Percentiles rank a stretch among this genome's conserved stretches.
Conservation (phyloP, 176 grass and related monocot species). For the Eragrostis nindensis region DNA sequence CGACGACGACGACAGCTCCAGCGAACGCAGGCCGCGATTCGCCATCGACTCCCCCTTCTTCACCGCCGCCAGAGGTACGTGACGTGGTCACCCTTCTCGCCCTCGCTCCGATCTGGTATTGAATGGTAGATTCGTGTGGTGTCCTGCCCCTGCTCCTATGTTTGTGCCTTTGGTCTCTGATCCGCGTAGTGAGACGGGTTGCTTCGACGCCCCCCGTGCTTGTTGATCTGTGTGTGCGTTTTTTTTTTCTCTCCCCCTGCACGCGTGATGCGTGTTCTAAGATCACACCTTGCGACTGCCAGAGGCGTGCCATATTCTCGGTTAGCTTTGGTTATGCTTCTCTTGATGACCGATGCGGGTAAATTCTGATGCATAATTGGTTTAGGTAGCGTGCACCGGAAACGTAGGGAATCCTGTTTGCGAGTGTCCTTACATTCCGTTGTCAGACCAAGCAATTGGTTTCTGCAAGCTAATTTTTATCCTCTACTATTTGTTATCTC, state of each 20-base stretch:
- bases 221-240: background rate
- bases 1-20: slow-evolving; percentile 20
- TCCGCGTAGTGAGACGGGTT: background rate
- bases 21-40: slow-evolving; percentile 24
- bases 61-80: slow-evolving; percentile 41
- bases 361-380: background rate
- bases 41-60: slow-evolving; percentile 37
- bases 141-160: background rate
- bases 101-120: slow-evolving; percentile 32
- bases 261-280: background rate
- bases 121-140: slow-evolving; percentile 1
- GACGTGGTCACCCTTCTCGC: background rate
- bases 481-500: background rate
- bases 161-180: background rate
- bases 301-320: background rate
- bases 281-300: background rate
- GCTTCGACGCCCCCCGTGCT: background rate
- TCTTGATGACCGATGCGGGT: background rate
- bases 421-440: background rate
- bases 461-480: background rate
- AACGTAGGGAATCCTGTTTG: background rate
- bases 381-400: background rate
- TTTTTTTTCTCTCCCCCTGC: background rate
- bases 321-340: background rate
- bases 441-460: background rate